These are phyloP conservation scores for Fusarium armeniacum DNA, from an alignment of 2,329 filamentous ascomycete species.

Conservation along the genomic window DNA sequence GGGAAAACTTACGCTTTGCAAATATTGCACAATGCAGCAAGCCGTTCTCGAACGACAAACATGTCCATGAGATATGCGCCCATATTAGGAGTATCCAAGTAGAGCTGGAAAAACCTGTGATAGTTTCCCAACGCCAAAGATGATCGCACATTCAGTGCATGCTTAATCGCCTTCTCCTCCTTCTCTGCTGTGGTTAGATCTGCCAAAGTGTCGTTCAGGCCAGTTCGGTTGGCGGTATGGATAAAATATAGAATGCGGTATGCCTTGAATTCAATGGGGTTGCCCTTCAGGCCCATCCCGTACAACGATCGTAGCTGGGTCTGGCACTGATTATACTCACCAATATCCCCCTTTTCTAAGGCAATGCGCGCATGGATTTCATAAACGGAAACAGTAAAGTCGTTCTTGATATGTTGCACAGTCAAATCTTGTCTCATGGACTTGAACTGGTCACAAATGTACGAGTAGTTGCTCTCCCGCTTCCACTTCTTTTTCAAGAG, in stretches of 20 bases:
- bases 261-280: slow-evolving; percentile 95
- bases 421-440: slow-evolving; percentile 98
- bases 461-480: slow-evolving; percentile 92
- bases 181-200: slow-evolving; percentile 99
- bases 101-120: slow-evolving; percentile 97
- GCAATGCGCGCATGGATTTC: slow-evolving; percentile 98
- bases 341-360: slow-evolving; percentile 96
- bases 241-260: slow-evolving; percentile 99
- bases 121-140: slow-evolving; percentile 95
- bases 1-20: slow-evolving; percentile 85
- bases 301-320: slow-evolving; percentile 96
- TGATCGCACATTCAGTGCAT: slow-evolving; percentile 91
- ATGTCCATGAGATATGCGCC: slow-evolving; percentile 99
- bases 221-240: slow-evolving; percentile 97
- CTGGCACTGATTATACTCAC: slow-evolving; percentile 99
- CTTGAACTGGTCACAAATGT: slow-evolving; percentile 99
- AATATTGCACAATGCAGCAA: slow-evolving; percentile 90
- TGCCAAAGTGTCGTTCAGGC: slow-evolving; percentile 97
- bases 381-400: slow-evolving; percentile 96
- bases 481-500: slow-evolving; percentile 95
- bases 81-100: slow-evolving; percentile 95
- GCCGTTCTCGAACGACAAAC: slow-evolving; percentile 94
- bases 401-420: slow-evolving; percentile 95
- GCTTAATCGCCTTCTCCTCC: slow-evolving; percentile 84
- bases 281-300: slow-evolving; percentile 86